phyloP scores from a whole-genome alignment of 2,329 filamentous ascomycete genomes.

The Pseudocercospora pini-densiflorae region DNA sequence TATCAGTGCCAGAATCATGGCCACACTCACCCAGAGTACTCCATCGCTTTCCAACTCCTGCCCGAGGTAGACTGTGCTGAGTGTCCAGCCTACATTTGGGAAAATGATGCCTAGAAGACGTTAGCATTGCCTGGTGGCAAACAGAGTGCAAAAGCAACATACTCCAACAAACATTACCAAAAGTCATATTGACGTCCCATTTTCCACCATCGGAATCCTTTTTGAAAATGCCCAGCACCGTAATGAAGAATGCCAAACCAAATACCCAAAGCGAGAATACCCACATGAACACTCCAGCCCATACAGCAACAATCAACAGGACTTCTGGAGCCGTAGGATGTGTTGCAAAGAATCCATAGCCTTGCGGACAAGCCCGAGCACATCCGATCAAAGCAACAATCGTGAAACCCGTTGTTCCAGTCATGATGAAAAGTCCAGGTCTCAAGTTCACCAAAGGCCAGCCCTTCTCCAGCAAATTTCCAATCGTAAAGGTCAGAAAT shows the following conservation, averaged over 20 bases:
- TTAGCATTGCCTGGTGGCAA: slow-evolving; percentile 49
- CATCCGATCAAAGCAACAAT: slow-evolving; percentile 34
- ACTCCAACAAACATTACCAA: slow-evolving; percentile 27
- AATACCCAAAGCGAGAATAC: slow-evolving; percentile 54
- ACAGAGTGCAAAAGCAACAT: not conserved
- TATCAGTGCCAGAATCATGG: slow-evolving; percentile 62
- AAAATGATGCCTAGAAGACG: slow-evolving; percentile 58
- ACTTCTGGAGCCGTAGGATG: slow-evolving; percentile 31
- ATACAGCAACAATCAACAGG: slow-evolving; percentile 32
- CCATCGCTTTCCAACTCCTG: slow-evolving; percentile 55
- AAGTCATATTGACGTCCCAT: slow-evolving; percentile 21
- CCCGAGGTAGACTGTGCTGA: slow-evolving; percentile 63
- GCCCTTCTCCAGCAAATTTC: slow-evolving; percentile 46
- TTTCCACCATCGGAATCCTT: slow-evolving; percentile 15
- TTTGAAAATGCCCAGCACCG: slow-evolving; percentile 17
- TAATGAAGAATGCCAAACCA: slow-evolving; percentile 25
- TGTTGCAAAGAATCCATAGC: slow-evolving; percentile 33
- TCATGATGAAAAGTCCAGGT: slow-evolving; percentile 56
- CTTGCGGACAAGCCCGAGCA: slow-evolving; percentile 26
- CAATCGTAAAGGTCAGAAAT: slow-evolving; percentile 48
- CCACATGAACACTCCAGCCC: slow-evolving; percentile 53
- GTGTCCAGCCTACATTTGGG: slow-evolving; percentile 67
- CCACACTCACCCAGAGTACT: slow-evolving; percentile 59
- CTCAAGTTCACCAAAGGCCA: slow-evolving; percentile 48
- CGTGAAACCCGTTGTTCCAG: slow-evolving; percentile 46